Percentiles rank a stretch among this genome's conserved stretches.
These are phyloP conservation scores for Amaranthus hypochondriacus DNA, from an alignment of 148 eudicot genomes.

Conservation along the genomic window DNA sequence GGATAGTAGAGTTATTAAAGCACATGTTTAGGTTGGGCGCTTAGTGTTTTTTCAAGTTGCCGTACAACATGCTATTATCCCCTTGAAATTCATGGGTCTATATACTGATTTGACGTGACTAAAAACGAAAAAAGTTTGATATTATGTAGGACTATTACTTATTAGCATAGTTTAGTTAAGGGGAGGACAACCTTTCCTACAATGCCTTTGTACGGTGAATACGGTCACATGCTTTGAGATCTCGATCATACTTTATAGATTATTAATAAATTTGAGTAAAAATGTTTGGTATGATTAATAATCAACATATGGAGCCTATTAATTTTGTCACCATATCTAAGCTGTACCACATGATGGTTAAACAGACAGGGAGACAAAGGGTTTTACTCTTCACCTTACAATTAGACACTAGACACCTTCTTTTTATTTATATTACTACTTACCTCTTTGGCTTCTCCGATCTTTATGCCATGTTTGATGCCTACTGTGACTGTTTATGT, in stretches of 20 bases:
- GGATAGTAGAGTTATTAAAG: too few species aligned
- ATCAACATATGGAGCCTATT: slow-evolving; percentile 1
- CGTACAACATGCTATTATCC: slow-evolving; percentile 6
- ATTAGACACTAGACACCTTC: slow-evolving; percentile 9
- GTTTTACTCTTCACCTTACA: background rate
- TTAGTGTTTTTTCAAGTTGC: background rate
- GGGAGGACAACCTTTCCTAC: slow-evolving; percentile 1
- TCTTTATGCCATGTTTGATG: slow-evolving; percentile 8
- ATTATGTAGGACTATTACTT: background rate
- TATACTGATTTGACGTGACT: too few species aligned
- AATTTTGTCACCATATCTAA: slow-evolving; percentile 1
- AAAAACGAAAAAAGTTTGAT: background rate
- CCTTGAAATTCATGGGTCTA: slow-evolving; percentile 4
- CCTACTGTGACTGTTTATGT: background rate
- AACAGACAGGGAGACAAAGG: slow-evolving; percentile 18
- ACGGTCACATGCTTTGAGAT: slow-evolving; percentile 17
- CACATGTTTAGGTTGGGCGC: background rate
- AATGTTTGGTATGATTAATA: background rate
- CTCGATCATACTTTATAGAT: background rate
- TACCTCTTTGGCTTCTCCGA: background rate
- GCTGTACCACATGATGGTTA: slow-evolving; percentile 8
- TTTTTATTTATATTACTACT: background rate
- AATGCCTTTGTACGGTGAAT: slow-evolving; percentile 20
- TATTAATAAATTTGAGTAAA: slow-evolving; percentile 5
- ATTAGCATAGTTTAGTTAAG: background rate